A percentile compares a stretch with the other conserved stretches of the same genome.
phyloP scores from a whole-genome alignment of 2,329 filamentous ascomycete species.

The Fusarium sp. region DNA sequence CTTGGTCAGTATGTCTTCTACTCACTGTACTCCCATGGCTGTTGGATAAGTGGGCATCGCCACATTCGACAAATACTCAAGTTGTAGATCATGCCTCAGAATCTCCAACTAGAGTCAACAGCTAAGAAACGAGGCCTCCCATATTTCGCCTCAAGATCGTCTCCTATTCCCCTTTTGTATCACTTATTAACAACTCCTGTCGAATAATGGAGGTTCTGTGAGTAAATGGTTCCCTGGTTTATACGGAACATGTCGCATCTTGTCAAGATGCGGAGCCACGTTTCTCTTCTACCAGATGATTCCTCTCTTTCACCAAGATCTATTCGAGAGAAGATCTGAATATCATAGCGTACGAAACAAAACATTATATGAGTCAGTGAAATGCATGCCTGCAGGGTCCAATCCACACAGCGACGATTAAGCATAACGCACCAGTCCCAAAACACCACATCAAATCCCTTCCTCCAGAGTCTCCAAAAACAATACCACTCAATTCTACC shows the following conservation, averaged over 20 bases:
- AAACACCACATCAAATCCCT: conserved; percentile 6
- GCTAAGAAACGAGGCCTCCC: background rate
- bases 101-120: too few relatives aligned
- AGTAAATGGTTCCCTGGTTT: too few relatives aligned
- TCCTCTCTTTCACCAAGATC: accelerated
- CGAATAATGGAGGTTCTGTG: background rate
- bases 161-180: background rate
- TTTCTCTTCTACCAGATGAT: background rate
- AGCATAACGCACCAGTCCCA: conserved; percentile 7
- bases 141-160: background rate
- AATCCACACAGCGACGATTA: conserved; percentile 3
- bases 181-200: background rate
- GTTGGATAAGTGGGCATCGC: accelerated
- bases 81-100: background rate
- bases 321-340: background rate
- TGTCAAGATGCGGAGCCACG: background rate
- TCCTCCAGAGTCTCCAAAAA: background rate
- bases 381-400: conserved; percentile 28
- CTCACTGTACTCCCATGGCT: accelerated
- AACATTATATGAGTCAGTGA: conserved; percentile 30
- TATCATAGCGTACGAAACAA: background rate
- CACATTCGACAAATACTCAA: background rate
- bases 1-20: too few relatives aligned
- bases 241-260: background rate
- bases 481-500: background rate